Conservation (phyloP, 2,329 filamentous ascomycete species). For the Verticillium nubilum region DNA sequence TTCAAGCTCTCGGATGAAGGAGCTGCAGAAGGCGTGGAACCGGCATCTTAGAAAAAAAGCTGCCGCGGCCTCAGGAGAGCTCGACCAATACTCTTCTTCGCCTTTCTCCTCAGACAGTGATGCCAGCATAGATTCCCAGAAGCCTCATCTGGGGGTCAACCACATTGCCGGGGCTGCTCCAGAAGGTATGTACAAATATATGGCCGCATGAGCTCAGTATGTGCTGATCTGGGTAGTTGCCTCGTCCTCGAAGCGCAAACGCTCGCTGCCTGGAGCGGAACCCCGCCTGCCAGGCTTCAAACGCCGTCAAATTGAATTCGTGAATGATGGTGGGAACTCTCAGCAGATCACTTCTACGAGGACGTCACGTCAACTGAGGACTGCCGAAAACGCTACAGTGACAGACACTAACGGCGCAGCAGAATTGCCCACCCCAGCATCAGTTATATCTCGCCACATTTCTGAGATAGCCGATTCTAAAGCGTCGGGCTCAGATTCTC, state of each 20-base stretch:
- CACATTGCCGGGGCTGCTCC: neutral
- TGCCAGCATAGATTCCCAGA: neutral
- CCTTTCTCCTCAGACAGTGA: neutral
- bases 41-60: neutral
- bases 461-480: neutral
- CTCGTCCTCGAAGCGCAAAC: constrained; percentile 1
- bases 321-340: neutral
- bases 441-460: neutral
- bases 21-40: constrained; percentile 24
- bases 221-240: neutral
- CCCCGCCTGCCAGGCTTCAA: neutral
- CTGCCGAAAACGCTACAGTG: neutral
- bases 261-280: neutral
- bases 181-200: neutral
- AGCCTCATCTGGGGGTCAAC: neutral
- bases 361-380: neutral
- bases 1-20: constrained; percentile 18
- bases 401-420: neutral
- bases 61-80: neutral
- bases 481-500: neutral
- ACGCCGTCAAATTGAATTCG: neutral
- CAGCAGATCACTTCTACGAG: neutral
- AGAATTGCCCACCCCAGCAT: neutral
- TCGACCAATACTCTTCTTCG: too few relatives aligned
- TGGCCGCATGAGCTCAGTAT: neutral